phyloP scores from a whole-genome alignment of 305 asterid species.

The Solanum hybrid region DNA sequence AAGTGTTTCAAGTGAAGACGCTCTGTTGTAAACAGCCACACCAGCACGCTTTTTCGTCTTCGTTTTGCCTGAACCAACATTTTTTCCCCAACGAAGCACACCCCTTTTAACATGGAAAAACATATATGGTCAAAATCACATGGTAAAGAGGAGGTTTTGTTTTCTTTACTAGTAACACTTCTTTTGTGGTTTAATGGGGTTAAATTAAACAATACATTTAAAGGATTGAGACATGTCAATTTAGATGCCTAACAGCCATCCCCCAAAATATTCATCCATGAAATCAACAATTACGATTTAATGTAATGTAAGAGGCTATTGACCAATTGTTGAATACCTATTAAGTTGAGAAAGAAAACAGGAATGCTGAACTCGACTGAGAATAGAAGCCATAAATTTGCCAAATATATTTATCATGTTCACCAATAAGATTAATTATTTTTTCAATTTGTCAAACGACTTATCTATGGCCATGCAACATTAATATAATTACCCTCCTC shows the following conservation, averaged over 20 bases:
- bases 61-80: slow-evolving; percentile 75
- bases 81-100: slow-evolving; percentile 93
- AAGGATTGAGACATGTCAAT: not conserved
- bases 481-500: not conserved
- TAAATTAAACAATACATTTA: not conserved
- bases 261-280: not conserved
- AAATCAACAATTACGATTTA: not conserved
- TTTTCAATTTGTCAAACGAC: not conserved
- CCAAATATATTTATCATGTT: not conserved
- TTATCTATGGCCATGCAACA: not conserved
- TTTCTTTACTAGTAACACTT: not conserved
- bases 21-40: slow-evolving; percentile 84
- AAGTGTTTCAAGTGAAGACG: slow-evolving; percentile 89
- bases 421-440: no score
- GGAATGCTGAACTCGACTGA: not conserved
- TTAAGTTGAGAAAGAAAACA: not conserved
- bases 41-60: slow-evolving; percentile 91
- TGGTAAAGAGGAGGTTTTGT: not conserved
- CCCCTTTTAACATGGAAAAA: slow-evolving; percentile 36
- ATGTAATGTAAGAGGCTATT: not conserved
- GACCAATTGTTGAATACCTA: not conserved
- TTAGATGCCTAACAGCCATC: not conserved
- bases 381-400: not conserved
- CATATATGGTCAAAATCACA: not conserved
- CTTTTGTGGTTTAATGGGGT: not conserved